Evolutionary conservation across 352 stramenopile species (phyloP).

Genomic region (Pythium diclinum): DNA sequence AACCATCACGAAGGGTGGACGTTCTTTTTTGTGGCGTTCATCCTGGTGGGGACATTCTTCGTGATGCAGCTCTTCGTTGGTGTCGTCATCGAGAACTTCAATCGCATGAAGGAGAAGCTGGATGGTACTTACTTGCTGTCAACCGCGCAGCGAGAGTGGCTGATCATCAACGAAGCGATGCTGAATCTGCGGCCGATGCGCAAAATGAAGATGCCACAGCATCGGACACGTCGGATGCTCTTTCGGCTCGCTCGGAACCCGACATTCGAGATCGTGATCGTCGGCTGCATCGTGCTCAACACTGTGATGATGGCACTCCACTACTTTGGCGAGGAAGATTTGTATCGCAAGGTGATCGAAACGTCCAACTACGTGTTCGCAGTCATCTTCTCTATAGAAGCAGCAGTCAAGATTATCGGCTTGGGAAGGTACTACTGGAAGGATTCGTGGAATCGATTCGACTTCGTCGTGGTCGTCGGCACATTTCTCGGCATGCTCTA

Average conservation of each 20-base stretch:
- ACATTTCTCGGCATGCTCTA: conserved; percentile 56
- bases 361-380: conserved; percentile 82
- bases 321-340: conserved; percentile 80
- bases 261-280: conserved; percentile 75
- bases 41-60: conserved; percentile 89
- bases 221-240: conserved; percentile 35
- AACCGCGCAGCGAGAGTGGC: conserved; percentile 68
- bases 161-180: conserved; percentile 59
- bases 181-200: conserved; percentile 42
- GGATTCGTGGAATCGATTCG: conserved; percentile 82
- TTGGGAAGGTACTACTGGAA: conserved; percentile 82
- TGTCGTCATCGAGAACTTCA: conserved; percentile 94
- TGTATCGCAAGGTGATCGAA: conserved; percentile 58
- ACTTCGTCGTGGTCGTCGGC: conserved; percentile 59
- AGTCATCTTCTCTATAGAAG: conserved; percentile 80
- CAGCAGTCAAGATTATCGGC: conserved; percentile 75
- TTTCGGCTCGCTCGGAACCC: conserved; percentile 43
- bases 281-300: conserved; percentile 87
- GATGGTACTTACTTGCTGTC: conserved; percentile 71
- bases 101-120: conserved; percentile 66
- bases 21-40: conserved; percentile 90
- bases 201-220: conserved; percentile 40
- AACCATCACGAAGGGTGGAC: conserved; percentile 71
- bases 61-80: conserved; percentile 92
- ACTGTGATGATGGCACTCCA: conserved; percentile 79